Percentiles rank a stretch among this genome's conserved stretches.
Conservation (phyloP, 2,329 filamentous ascomycete genomes). For the Sarocladium brachiariae region DNA sequence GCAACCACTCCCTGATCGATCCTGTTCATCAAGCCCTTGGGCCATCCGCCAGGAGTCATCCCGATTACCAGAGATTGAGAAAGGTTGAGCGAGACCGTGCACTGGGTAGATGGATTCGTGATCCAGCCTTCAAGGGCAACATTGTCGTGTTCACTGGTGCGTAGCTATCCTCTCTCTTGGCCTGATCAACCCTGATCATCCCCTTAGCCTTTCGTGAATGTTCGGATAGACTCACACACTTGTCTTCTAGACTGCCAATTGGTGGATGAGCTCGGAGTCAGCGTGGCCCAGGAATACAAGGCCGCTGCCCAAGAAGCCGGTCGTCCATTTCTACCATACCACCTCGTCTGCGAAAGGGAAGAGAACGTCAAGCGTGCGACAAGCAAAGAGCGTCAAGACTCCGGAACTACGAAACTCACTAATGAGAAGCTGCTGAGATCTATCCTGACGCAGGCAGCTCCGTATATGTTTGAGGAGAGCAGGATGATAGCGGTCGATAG, state of each 20-base stretch:
- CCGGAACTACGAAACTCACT: conserved; percentile 1
- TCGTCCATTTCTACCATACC: neutral
- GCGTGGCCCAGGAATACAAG: conserved; percentile 1
- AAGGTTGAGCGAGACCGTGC: neutral
- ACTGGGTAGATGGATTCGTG: neutral
- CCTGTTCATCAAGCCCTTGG: neutral
- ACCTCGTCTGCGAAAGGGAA: neutral
- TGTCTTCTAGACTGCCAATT: conserved; percentile 4
- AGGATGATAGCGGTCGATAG: neutral
- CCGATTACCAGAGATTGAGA: neutral
- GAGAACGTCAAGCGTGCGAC: conserved; percentile 1
- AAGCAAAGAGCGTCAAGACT: neutral
- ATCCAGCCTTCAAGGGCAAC: neutral
- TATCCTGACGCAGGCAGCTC: neutral
- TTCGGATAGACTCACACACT: no score
- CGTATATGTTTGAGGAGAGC: neutral
- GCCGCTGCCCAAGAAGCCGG: neutral
- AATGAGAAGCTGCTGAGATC: neutral
- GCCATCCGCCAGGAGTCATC: neutral
- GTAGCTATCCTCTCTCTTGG: neutral
- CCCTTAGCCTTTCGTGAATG: no score
- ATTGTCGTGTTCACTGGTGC: conserved; percentile 1
- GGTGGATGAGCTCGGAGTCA: neutral
- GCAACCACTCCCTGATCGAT: conserved; percentile 10
- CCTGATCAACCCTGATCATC: no score